Base-by-base conservation (phyloP, 2,329 filamentous ascomycete species). In the Aspergillus brunneoviolaceus region DNA sequence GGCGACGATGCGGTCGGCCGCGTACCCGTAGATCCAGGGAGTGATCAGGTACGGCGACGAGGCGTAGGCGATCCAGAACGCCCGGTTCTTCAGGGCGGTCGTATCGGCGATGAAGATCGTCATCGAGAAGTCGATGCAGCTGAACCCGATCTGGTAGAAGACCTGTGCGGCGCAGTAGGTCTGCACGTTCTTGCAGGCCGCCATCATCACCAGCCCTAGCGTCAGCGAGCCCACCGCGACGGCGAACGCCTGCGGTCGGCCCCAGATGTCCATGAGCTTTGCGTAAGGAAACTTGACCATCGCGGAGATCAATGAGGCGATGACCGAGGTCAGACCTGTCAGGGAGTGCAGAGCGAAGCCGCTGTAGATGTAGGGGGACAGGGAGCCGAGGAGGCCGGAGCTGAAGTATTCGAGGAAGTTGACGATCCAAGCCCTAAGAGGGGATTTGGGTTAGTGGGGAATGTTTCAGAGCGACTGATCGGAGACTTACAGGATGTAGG, bases 51-150 rank as follows among this genome's bases (percentile, higher is more conserved):
- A 87, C 0, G 87, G 87, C 0, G 86, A 86, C 23, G 74, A 79
- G 27, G 82, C 79, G 60, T 87, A 83, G 0, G 84, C 86, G 58
- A 86, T 83, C 60, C 85, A 83, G 60, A 89, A 80, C n/a, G 83
- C 83, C 66, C 87, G 80, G 65, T 88, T 87, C 51, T 80, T 80
- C 49, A 89, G 76, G 4, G 80, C 80, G 0, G 87, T 85, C 0
- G 85, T 87, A 67, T 89, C 87, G 23, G 87, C 85, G 54, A 87
- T 81, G 67, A 89, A 85, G 53, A 89, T 80, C 53, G 80, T 80
- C 5, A 88, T 70, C 29, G 81, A 82, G 62, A 86, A 85, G 35
- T 78, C 78, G 6, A 88, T 76, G 4, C 84, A 84, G 42, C 82
- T 78, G 58, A 79, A 71, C 1, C 87, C 87, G 29, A 87, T 81